phyloP scores from a whole-genome alignment of 1,139 yeast species.

The Debaryomycetaceae sp. region DNA sequence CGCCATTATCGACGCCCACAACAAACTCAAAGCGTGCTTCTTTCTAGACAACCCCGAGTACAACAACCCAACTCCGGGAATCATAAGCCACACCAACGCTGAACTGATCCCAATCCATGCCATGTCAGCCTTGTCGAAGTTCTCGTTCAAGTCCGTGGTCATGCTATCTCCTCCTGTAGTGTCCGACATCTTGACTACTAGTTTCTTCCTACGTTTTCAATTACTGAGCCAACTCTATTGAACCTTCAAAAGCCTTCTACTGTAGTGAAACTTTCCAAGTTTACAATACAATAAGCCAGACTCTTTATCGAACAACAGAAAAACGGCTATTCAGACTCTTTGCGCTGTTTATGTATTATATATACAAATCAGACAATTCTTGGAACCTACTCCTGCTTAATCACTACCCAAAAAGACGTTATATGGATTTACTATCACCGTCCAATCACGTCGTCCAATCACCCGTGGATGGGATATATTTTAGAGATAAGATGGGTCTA shows the following conservation, averaged over 20 bases:
- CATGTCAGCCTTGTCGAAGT: constrained; percentile 75
- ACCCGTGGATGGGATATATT: neutral
- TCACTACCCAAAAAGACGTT: neutral
- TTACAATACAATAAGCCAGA: too few species aligned
- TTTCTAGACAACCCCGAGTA: constrained; percentile 91
- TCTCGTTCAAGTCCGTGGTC: constrained; percentile 67
- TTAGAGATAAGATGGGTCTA: neutral
- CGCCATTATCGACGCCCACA: constrained; percentile 95
- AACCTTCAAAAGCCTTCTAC: too few species aligned
- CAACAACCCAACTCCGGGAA: constrained; percentile 88
- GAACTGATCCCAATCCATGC: constrained; percentile 81
- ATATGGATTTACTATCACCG: neutral
- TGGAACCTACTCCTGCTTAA: neutral
- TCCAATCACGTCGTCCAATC: neutral
- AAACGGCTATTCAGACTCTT: too few species aligned
- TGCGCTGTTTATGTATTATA: too few species aligned
- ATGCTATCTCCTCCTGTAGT: constrained; percentile 78
- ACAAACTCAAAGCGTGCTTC: constrained; percentile 82
- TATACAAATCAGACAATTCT: too few species aligned
- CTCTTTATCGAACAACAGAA: too few species aligned
- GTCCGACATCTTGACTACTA: neutral
- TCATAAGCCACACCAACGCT: constrained; percentile 87
- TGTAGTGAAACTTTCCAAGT: too few species aligned
- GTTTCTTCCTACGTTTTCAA: neutral
- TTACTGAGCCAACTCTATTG: neutral